These are phyloP conservation scores for Exidia glandulosa DNA, from an alignment of 768 basidiomycete species.

Conservation along the genomic window DNA sequence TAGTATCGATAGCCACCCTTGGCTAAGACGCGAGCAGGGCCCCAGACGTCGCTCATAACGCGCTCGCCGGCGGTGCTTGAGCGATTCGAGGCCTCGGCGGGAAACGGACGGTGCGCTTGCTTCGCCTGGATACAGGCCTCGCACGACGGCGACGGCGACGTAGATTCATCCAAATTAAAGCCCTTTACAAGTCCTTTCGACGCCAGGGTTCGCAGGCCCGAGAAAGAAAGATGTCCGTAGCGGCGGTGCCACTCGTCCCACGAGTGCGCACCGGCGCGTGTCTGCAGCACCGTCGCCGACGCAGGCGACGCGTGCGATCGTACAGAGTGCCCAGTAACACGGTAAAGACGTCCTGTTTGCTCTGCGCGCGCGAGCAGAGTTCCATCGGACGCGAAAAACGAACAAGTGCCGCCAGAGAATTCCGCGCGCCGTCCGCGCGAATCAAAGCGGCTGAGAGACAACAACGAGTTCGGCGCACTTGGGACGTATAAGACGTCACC, in stretches of 20 bases:
- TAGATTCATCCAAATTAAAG: background rate
- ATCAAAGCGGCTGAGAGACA: too few relatives aligned
- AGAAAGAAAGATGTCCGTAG: background rate
- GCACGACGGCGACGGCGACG: background rate
- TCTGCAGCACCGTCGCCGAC: background rate
- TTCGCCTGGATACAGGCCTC: conserved; percentile 6
- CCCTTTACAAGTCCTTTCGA: background rate
- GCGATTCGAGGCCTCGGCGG: conserved; percentile 5
- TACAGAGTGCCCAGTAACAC: background rate
- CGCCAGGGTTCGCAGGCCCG: background rate
- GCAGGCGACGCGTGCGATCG: background rate
- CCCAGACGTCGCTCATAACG: conserved; percentile 19
- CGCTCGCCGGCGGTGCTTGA: background rate
- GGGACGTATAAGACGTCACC: too few relatives aligned
- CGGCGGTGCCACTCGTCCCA: background rate
- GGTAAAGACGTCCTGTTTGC: background rate
- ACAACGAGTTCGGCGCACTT: too few relatives aligned
- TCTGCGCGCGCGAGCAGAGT: too few relatives aligned
- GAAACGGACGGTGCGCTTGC: conserved; percentile 3
- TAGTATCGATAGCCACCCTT: conserved; percentile 10
- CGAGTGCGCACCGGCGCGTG: background rate
- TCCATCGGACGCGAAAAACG: too few relatives aligned
- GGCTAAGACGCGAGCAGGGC: conserved; percentile 14
- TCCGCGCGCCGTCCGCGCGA: background rate
- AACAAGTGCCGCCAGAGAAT: background rate